Evolutionary conservation across 1,284 basidiomycete species (phyloP).

Genomic region (Sporisorium graminicola): DNA sequence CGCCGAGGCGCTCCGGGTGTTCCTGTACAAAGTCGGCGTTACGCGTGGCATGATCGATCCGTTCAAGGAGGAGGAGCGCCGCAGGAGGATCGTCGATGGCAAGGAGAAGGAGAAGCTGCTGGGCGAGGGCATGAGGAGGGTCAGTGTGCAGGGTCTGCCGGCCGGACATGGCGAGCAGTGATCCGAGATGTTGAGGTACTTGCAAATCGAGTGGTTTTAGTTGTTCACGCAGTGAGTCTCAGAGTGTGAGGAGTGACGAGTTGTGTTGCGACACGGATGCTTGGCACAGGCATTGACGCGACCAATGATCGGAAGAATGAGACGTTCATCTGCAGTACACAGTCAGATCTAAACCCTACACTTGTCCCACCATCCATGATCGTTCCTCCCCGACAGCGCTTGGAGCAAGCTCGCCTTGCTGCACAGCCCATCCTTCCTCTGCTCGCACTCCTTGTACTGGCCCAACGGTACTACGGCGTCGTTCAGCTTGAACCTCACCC

Average conservation of each 20-base stretch:
- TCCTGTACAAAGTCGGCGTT: slow-evolving; percentile 58
- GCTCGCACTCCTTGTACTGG: slow-evolving; percentile 53
- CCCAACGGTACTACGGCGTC: slow-evolving; percentile 61
- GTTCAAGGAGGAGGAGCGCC: slow-evolving; percentile 33
- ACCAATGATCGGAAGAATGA: not conserved
- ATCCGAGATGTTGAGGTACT: not conserved
- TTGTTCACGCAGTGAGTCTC: not conserved
- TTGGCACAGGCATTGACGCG: not conserved
- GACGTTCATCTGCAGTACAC: not conserved
- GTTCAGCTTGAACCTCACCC: slow-evolving; percentile 51
- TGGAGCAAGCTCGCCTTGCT: slow-evolving; percentile 41
- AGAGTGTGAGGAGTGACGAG: not conserved
- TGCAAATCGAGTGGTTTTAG: not conserved
- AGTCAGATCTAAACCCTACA: slow-evolving; percentile 11
- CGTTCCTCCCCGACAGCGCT: slow-evolving; percentile 44
- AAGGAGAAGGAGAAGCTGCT: slow-evolving; percentile 41
- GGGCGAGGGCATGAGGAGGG: slow-evolving; percentile 36
- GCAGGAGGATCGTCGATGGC: slow-evolving; percentile 30
- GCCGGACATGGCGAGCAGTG: not conserved
- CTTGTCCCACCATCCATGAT: slow-evolving; percentile 50
- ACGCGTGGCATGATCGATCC: slow-evolving; percentile 51
- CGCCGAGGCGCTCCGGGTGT: slow-evolving; percentile 40
- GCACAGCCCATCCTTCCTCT: slow-evolving; percentile 59
- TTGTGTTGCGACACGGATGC: not conserved
- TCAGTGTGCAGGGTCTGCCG: slow-evolving; percentile 9